A percentile compares a stretch with the other conserved stretches of the same genome.
phyloP scores from a whole-genome alignment of 352 stramenopile genomes.

The Phytopythium delawarense region DNA sequence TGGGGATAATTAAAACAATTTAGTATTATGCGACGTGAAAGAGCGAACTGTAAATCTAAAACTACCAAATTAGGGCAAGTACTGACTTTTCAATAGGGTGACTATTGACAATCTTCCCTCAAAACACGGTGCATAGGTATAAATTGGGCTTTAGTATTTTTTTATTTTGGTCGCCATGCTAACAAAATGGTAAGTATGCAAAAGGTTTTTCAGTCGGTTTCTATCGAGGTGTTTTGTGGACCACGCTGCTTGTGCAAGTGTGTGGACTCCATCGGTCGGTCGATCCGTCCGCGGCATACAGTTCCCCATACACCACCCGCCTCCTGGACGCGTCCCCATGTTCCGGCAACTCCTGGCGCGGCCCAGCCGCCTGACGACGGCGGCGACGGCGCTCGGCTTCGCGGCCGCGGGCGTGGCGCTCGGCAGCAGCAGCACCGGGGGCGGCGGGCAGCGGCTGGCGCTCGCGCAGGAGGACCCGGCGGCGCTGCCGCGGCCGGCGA shows the following conservation, averaged over 20 bases:
- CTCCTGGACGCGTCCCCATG: constrained; percentile 22
- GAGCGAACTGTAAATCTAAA: no score
- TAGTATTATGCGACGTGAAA: no score
- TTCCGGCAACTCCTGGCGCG: constrained; percentile 68
- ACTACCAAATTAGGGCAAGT: no score
- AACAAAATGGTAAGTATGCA: no score
- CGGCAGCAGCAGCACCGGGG: constrained; percentile 26
- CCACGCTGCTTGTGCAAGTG: background rate
- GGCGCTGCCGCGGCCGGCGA: constrained; percentile 43
- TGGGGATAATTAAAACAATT: no score
- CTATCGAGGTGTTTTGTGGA: no score
- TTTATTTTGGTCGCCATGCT: no score
- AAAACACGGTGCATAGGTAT: no score
- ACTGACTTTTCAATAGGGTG: no score
- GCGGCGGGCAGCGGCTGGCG: constrained; percentile 25
- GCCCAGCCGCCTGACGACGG: constrained; percentile 39
- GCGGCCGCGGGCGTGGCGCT: constrained; percentile 36
- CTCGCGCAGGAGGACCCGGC: constrained; percentile 42
- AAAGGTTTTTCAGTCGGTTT: no score
- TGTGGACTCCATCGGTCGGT: background rate
- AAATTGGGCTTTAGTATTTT: no score
- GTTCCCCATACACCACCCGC: background rate
- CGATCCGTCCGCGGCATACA: background rate
- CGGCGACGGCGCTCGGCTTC: constrained; percentile 46
- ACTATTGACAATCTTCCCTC: no score